These are phyloP conservation scores for Alternaria solani DNA, from an alignment of 2,329 filamentous ascomycete genomes.

Conservation along the genomic window DNA sequence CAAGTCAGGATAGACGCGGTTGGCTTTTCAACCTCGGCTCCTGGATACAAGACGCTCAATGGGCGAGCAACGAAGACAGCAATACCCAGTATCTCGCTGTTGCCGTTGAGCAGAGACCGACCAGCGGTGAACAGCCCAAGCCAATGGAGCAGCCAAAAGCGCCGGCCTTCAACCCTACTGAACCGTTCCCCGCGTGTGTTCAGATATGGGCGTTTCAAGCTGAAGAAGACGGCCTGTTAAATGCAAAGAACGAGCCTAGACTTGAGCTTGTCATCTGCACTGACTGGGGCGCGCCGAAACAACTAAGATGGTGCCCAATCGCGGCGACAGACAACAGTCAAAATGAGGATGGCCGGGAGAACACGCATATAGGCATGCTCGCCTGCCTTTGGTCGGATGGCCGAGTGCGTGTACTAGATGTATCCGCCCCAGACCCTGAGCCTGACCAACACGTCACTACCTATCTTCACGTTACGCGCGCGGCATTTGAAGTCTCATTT, in stretches of 20 bases:
- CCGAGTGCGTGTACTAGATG: slow-evolving; percentile 61
- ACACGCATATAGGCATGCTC: slow-evolving; percentile 59
- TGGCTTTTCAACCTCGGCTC: slow-evolving; percentile 67
- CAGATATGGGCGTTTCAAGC: slow-evolving; percentile 67
- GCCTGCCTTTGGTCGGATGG: slow-evolving; percentile 68
- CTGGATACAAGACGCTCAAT: slow-evolving; percentile 60
- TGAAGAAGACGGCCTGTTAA: slow-evolving; percentile 50
- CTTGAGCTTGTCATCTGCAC: slow-evolving; percentile 63
- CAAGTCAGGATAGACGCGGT: slow-evolving; percentile 45
- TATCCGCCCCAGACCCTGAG: slow-evolving; percentile 41
- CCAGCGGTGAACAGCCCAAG: slow-evolving; percentile 28
- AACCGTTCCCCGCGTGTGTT: slow-evolving; percentile 59
- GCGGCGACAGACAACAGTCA: slow-evolving; percentile 30
- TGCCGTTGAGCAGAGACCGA: slow-evolving; percentile 45
- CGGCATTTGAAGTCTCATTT: slow-evolving; percentile 61
- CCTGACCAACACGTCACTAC: slow-evolving; percentile 15
- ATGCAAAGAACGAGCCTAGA: slow-evolving; percentile 54
- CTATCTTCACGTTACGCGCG: slow-evolving; percentile 55
- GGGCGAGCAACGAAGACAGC: slow-evolving; percentile 53
- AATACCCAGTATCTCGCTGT: slow-evolving; percentile 66
- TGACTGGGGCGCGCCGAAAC: slow-evolving; percentile 64
- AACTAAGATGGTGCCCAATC: slow-evolving; percentile 66
- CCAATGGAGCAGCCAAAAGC: slow-evolving; percentile 46
- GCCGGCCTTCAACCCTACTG: slow-evolving; percentile 61
- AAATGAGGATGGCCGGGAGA: slow-evolving; percentile 41